Evolutionary conservation across 2,329 filamentous ascomycete species (phyloP).

Genomic region (Ascocoryne sarcoides): DNA sequence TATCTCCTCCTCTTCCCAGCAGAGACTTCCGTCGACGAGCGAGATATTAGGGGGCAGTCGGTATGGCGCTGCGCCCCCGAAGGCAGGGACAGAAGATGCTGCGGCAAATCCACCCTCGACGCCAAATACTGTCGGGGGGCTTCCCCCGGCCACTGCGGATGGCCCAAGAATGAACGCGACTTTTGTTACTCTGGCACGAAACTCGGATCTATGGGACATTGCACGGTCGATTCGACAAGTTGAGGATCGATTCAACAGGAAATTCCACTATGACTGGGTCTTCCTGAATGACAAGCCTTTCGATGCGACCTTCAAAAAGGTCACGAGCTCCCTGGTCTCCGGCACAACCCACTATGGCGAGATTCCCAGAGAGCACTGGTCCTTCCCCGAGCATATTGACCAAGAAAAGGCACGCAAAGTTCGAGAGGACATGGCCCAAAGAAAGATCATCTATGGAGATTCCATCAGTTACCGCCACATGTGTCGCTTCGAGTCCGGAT

Average conservation of each 20-base stretch:
- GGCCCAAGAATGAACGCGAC: constrained; percentile 89
- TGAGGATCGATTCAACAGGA: constrained; percentile 95
- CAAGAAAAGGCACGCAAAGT: constrained; percentile 86
- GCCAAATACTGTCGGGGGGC: constrained; percentile 21
- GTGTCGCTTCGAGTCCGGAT: constrained; percentile 98
- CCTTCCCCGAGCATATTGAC: constrained; percentile 91
- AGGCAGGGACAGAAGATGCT: constrained; percentile 21
- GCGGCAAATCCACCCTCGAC: constrained; percentile 10
- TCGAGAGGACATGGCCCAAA: constrained; percentile 85
- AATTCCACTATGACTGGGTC: constrained; percentile 98
- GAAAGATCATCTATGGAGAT: constrained; percentile 97
- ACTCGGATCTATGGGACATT: constrained; percentile 93
- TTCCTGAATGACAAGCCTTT: constrained; percentile 97
- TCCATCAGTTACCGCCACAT: constrained; percentile 97
- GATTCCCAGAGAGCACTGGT: constrained; percentile 92
- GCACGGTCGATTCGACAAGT: constrained; percentile 91
- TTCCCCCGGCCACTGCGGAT: constrained; percentile 40
- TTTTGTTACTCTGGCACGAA: constrained; percentile 91
- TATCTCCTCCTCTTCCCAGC: constrained; percentile 55
- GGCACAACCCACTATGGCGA: constrained; percentile 85
- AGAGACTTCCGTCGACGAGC: constrained; percentile 26
- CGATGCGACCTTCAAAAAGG: constrained; percentile 84
- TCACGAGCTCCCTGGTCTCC: constrained; percentile 83
- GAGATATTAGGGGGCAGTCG: constrained; percentile 18
- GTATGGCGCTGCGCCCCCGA: constrained; percentile 9